Evolutionary conservation across 768 basidiomycete species (phyloP), one percentile per base, ranked within the genome.

Genomic region (Hypsizygus marmoreus): DNA sequence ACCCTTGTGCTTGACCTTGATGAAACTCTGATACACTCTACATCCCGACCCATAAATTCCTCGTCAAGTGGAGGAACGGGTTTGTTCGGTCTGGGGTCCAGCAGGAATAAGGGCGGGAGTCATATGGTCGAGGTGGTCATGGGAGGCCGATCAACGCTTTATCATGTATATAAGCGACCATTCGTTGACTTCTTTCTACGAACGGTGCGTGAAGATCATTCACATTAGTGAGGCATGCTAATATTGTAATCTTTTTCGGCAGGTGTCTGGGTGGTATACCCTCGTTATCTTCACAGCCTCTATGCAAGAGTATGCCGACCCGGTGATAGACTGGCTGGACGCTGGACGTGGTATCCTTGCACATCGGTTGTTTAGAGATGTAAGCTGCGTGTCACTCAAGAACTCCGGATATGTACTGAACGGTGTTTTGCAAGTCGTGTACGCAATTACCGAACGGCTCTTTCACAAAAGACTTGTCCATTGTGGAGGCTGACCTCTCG

Each of bases 281-380:
- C 80, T 99, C 49, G 94, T 99, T 42, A 93, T 99, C 53, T 99
- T 95, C 69, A 99, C 97, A 24, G 97, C 97, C 6, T 97, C 95
- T 7, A 92, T 99, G 91, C 89, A 94, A 61, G 97, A 99, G 68
- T 99, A 99, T 65, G 97, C 97, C 50, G 97, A 99, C 72, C 97
- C 97, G 0, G 95, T 99, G 22, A 99, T 99, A 55, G 97, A 99
- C 69, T 99, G 97, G 97, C 72, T 99, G 43, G 97, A 99, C 62
- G 92, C 87, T 43, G 92, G 94, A 3, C 81, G 92, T 34, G 95
- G 94, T 13, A 90, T 98, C 47, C 80, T 99, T 26, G 81, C 77
- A 2, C 87, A 89, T 51, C 83, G 94, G 26, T 75, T 97, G 52
- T 99, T 98, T 69, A 83, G 97, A 51, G 93, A 97, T 74, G 90